Evolutionary conservation across 2,329 filamentous ascomycete genomes (phyloP).

Genomic region (Aspergillus unguis): DNA sequence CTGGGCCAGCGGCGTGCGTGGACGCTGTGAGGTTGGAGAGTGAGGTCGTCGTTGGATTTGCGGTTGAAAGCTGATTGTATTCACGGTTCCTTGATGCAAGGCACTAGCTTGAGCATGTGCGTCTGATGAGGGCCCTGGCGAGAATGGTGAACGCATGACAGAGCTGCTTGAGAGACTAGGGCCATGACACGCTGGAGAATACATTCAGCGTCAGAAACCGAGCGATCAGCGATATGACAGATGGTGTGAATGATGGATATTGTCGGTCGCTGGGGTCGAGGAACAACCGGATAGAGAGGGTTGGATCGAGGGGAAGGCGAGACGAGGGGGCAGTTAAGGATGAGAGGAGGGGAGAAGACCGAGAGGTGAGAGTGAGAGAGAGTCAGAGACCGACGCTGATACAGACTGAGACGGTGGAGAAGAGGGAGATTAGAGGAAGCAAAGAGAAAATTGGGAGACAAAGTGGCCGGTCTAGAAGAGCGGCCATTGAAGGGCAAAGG

Average conservation of each 20-base stretch:
- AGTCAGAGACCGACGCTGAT: slow-evolving; percentile 14
- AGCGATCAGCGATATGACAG: not conserved
- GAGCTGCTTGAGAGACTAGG: slow-evolving; percentile 26
- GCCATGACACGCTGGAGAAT: slow-evolving; percentile 33
- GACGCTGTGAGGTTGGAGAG: slow-evolving; percentile 19
- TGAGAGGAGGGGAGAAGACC: slow-evolving; percentile 10
- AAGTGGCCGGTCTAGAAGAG: slow-evolving; percentile 15
- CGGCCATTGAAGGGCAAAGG: slow-evolving; percentile 18
- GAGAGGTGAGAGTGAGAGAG: slow-evolving; percentile 7
- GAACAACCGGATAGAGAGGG: slow-evolving; percentile 14
- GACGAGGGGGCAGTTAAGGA: not conserved
- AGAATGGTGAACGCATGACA: slow-evolving; percentile 29
- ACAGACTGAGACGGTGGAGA: slow-evolving; percentile 18
- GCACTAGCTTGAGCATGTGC: slow-evolving; percentile 14
- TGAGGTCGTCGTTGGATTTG: slow-evolving; percentile 20
- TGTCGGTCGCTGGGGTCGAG: slow-evolving; percentile 1
- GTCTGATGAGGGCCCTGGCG: slow-evolving; percentile 20
- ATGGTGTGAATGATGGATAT: not conserved
- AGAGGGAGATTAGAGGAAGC: slow-evolving; percentile 18
- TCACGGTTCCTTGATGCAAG: slow-evolving; percentile 16
- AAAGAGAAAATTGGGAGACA: slow-evolving; percentile 16
- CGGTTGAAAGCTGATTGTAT: slow-evolving; percentile 10
- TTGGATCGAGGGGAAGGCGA: slow-evolving; percentile 11
- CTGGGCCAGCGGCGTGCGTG: slow-evolving; percentile 14
- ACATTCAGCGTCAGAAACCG: slow-evolving; percentile 27